These are phyloP conservation scores for Alternaria angustiovoidea DNA, from an alignment of 2,329 filamentous ascomycete genomes.

Conservation along the genomic window DNA sequence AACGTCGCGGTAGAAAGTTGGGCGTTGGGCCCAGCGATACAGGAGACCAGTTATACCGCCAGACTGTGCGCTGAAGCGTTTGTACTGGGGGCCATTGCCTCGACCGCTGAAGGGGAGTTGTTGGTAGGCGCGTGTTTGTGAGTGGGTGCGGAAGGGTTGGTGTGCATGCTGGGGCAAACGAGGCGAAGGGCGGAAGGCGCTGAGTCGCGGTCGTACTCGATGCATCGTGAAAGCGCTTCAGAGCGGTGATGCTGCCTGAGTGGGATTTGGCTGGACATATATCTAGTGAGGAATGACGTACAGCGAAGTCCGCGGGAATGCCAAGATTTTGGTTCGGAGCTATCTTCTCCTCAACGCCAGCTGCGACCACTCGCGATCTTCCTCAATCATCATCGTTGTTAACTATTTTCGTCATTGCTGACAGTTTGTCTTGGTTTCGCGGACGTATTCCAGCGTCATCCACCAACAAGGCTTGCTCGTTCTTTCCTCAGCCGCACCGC, in stretches of 20 bases:
- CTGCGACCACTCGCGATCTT: neutral
- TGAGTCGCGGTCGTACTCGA: constrained; percentile 23
- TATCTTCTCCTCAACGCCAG: neutral
- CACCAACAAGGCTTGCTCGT: neutral
- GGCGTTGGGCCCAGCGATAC: constrained; percentile 52
- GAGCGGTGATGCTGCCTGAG: neutral
- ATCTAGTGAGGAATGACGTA: neutral
- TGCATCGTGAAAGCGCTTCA: constrained; percentile 22
- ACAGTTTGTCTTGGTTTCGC: neutral
- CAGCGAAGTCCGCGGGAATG: constrained; percentile 25
- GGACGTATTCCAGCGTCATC: neutral
- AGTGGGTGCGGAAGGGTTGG: neutral
- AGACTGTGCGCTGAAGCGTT: constrained; percentile 36
- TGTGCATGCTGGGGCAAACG: neutral
- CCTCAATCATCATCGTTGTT: neutral
- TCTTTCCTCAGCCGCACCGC: neutral
- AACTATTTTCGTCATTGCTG: neutral
- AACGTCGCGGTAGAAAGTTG: constrained; percentile 59
- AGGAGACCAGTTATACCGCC: constrained; percentile 34
- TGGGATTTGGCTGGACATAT: neutral
- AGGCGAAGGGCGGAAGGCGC: constrained; percentile 7
- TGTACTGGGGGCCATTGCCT: constrained; percentile 33
- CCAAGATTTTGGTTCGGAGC: constrained; percentile 15
- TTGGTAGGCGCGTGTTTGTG: constrained; percentile 33
- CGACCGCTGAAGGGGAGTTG: constrained; percentile 33